Percentiles rank a stretch among this genome's conserved stretches.
These are phyloP conservation scores for Rhododendron molle DNA, from an alignment of 148 eudicot genomes.

Conservation along the genomic window DNA sequence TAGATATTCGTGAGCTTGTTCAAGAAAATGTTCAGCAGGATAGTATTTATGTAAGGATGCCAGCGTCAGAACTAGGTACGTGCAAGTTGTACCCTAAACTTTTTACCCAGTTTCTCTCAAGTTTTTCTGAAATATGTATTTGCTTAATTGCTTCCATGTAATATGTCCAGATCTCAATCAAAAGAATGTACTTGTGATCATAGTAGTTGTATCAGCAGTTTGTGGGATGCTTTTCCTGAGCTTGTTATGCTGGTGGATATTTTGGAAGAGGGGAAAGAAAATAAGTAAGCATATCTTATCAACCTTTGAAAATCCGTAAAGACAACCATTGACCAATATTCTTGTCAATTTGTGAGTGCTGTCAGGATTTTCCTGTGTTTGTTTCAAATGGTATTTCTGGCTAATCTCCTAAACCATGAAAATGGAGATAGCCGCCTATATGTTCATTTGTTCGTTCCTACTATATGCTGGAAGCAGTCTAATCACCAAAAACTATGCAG, in stretches of 20 bases:
- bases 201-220: not conserved
- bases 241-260: not conserved
- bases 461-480: not conserved
- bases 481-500: not conserved
- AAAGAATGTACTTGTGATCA: not conserved
- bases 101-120: not conserved
- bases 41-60: slow-evolving; percentile 7
- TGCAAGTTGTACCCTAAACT: too few relatives aligned
- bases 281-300: not conserved
- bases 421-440: not conserved
- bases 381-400: not conserved
- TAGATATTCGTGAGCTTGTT: slow-evolving; percentile 12
- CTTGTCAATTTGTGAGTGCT: not conserved
- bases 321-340: not conserved
- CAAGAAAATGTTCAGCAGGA: not conserved
- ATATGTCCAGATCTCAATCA: not conserved
- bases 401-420: not conserved
- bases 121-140: not conserved
- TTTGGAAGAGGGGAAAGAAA: not conserved
- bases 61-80: slow-evolving; percentile 13
- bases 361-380: not conserved
- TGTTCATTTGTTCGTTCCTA: not conserved
- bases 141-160: not conserved
- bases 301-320: not conserved
- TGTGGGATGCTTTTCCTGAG: not conserved